These are phyloP conservation scores for Pestalotiopsis sp. DNA, from an alignment of 2,329 filamentous ascomycete species.

Conservation along the genomic window DNA sequence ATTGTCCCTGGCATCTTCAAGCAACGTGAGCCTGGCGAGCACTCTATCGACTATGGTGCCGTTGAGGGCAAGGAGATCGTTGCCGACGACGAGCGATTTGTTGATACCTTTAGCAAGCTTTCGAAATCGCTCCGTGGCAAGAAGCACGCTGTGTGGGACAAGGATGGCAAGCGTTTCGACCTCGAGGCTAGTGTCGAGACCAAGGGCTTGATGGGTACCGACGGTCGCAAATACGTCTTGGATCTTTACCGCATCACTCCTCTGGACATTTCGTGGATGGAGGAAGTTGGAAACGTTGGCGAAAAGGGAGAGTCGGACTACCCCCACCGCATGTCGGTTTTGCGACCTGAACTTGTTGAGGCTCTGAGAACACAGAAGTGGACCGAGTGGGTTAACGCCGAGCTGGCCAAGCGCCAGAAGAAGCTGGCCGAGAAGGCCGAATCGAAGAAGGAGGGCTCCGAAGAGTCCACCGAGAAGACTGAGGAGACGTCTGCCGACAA, in stretches of 20 bases:
- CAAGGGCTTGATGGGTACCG: slow-evolving; percentile 95
- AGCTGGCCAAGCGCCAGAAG: slow-evolving; percentile 57
- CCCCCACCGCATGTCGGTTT: slow-evolving; percentile 93
- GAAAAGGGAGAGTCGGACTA: slow-evolving; percentile 59
- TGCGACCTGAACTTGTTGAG: slow-evolving; percentile 89
- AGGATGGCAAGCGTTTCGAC: slow-evolving; percentile 86
- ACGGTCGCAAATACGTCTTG: slow-evolving; percentile 95
- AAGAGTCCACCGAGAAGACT: slow-evolving; percentile 29
- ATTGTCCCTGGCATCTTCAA: slow-evolving; percentile 99
- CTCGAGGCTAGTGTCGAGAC: slow-evolving; percentile 96
- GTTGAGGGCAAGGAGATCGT: slow-evolving; percentile 97
- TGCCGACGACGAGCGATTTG: slow-evolving; percentile 86
- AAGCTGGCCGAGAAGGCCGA: slow-evolving; percentile 35
- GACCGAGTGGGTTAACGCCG: slow-evolving; percentile 82
- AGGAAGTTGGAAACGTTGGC: slow-evolving; percentile 62
- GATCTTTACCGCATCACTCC: slow-evolving; percentile 95
- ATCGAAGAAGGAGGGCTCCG: slow-evolving; percentile 30
- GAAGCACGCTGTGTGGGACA: slow-evolving; percentile 97
- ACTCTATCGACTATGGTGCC: slow-evolving; percentile 98
- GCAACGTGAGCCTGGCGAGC: slow-evolving; percentile 94
- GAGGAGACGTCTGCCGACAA: slow-evolving; percentile 24
- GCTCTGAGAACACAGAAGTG: slow-evolving; percentile 83
- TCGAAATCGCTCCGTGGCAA: slow-evolving; percentile 91
- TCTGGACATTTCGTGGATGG: slow-evolving; percentile 87
- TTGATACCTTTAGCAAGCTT: slow-evolving; percentile 82